A percentile compares a stretch with the other conserved stretches of the same genome.
Conservation (phyloP, 768 basidiomycete genomes). For the Obba rivulosa region DNA sequence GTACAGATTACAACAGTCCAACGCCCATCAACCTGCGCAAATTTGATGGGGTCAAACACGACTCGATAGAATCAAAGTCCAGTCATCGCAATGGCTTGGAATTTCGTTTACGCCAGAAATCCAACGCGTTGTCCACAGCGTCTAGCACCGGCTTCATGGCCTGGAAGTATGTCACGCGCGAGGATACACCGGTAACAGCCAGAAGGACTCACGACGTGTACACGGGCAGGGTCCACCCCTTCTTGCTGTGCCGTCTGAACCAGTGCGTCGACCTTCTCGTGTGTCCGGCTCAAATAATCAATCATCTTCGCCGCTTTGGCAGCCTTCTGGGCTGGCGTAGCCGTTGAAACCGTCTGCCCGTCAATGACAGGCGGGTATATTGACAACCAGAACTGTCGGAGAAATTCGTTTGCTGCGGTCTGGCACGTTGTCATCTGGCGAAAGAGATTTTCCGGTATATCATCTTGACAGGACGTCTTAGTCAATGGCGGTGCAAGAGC, state of each 20-base stretch:
- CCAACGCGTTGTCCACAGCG: constrained; percentile 69
- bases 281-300: constrained; percentile 71
- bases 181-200: neutral
- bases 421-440: constrained; percentile 86
- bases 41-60: too few relatives aligned
- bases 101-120: constrained; percentile 34
- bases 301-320: constrained; percentile 87
- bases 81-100: constrained; percentile 10
- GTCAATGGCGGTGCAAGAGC: neutral
- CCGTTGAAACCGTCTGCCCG: constrained; percentile 38
- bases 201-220: constrained; percentile 53
- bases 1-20: too few relatives aligned
- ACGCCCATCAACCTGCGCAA: too few relatives aligned
- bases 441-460: constrained; percentile 74
- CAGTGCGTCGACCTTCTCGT: constrained; percentile 78
- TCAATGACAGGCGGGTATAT: constrained; percentile 73
- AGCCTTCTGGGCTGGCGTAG: constrained; percentile 64
- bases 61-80: too few relatives aligned
- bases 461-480: constrained; percentile 39
- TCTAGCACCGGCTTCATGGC: constrained; percentile 72
- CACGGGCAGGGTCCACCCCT: constrained; percentile 55
- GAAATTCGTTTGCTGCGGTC: constrained; percentile 90
- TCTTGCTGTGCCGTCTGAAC: constrained; percentile 54
- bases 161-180: constrained; percentile 30
- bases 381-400: constrained; percentile 93